Conservation (phyloP, 257 asterid genomes). For the Lantana camara region DNA sequence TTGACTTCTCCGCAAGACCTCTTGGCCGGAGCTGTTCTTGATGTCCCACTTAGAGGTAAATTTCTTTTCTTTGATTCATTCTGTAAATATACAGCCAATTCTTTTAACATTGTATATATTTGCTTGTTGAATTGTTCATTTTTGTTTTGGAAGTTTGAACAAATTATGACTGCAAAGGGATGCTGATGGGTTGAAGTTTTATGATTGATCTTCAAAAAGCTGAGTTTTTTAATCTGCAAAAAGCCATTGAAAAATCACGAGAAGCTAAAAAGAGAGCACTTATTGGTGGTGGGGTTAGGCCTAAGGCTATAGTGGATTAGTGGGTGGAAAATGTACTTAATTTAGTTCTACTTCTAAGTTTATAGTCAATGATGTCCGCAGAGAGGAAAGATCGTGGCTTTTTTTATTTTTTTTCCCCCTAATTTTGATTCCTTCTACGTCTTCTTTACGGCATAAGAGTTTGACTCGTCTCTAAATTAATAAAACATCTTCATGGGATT, state of each 20-base stretch:
- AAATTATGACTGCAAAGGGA: not conserved
- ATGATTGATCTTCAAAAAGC: not conserved
- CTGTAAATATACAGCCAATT: not conserved
- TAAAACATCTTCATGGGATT: too few species aligned
- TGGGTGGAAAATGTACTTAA: too few species aligned
- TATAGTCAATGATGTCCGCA: not conserved
- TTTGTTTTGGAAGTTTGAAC: not conserved
- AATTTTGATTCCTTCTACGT: not conserved
- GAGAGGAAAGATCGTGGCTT: not conserved
- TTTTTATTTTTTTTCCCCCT: not conserved
- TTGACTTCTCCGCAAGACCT: conserved; percentile 46
- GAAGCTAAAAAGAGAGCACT: not conserved
- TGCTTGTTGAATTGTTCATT: not conserved
- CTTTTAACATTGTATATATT: not conserved
- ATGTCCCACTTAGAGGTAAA: conserved; percentile 81
- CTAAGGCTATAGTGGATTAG: too few species aligned
- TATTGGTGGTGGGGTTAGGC: not conserved
- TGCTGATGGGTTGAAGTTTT: not conserved
- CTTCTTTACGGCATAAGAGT: conserved; percentile 2
- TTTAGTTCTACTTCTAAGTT: not conserved
- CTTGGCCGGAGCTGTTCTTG: conserved; percentile 57
- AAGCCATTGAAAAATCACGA: too few species aligned
- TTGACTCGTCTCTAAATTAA: conserved; percentile 23
- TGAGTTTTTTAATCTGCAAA: not conserved
- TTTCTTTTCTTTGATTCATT: too few species aligned